phyloP scores from a whole-genome alignment of 306 rosid genomes.

The Psophocarpus tetragonolobus region DNA sequence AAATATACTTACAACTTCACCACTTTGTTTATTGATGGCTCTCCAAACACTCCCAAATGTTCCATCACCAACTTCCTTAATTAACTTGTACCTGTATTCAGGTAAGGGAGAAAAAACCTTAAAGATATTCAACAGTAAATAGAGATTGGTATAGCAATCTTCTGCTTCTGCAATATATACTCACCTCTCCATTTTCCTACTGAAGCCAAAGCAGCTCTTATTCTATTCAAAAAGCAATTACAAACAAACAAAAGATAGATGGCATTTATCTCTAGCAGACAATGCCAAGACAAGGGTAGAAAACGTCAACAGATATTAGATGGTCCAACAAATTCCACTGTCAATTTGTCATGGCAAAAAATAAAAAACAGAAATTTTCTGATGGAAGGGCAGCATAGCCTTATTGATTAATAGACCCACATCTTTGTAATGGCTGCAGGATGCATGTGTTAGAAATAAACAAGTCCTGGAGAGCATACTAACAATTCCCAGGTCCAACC shows the following conservation, averaged over 20 bases:
- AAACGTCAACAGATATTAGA: constrained; percentile 49
- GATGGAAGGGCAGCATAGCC: constrained; percentile 68
- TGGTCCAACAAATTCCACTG: constrained; percentile 59
- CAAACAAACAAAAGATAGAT: constrained; percentile 50
- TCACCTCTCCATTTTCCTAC: constrained; percentile 87
- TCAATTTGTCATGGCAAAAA: constrained; percentile 54
- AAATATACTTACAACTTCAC: constrained; percentile 83
- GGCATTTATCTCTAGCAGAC: constrained; percentile 62
- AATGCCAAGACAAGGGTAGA: constrained; percentile 40
- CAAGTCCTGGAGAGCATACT: constrained; percentile 58
- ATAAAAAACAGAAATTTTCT: constrained; percentile 52
- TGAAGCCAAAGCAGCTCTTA: constrained; percentile 65
- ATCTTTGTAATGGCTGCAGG: constrained; percentile 42
- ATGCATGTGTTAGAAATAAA: constrained; percentile 39
- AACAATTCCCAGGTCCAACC: constrained; percentile 42
- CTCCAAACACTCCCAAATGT: constrained; percentile 98
- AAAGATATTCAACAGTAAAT: constrained; percentile 18
- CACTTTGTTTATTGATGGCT: constrained; percentile 81
- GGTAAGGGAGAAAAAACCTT: not conserved
- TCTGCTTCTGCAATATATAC: constrained; percentile 21
- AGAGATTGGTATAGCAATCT: not conserved
- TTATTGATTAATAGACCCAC: constrained; percentile 61
- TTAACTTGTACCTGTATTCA: constrained; percentile 73
- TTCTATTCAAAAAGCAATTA: constrained; percentile 64
- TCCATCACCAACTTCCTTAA: constrained; percentile 98